Evolutionary conservation across 768 basidiomycete genomes (phyloP).

Genomic region (Suillus subluteus): DNA sequence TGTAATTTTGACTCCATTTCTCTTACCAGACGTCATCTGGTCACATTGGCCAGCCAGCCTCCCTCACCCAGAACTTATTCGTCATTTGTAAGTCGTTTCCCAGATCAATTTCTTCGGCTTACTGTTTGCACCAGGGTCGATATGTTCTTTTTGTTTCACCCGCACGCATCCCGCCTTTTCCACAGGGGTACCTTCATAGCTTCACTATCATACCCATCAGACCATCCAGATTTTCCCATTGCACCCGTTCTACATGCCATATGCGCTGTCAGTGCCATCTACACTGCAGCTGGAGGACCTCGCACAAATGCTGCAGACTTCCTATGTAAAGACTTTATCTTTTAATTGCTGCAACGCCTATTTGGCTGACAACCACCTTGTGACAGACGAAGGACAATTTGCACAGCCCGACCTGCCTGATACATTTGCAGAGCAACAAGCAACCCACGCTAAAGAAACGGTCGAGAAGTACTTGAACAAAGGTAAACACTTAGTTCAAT

Average conservation of each 20-base stretch:
- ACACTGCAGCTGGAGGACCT: slow-evolving; percentile 58
- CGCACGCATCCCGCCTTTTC: slow-evolving; percentile 71
- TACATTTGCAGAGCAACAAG: slow-evolving; percentile 70
- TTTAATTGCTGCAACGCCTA: not conserved
- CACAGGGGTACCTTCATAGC: slow-evolving; percentile 69
- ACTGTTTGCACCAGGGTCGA: slow-evolving; percentile 54
- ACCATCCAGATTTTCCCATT: slow-evolving; percentile 74
- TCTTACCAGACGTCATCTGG: slow-evolving; percentile 26
- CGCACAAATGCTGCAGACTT: slow-evolving; percentile 27
- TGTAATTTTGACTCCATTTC: not conserved
- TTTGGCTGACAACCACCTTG: slow-evolving; percentile 2
- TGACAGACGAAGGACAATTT: slow-evolving; percentile 5
- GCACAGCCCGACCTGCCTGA: slow-evolving; percentile 32
- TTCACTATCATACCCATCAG: slow-evolving; percentile 64
- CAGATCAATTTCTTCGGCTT: not conserved
- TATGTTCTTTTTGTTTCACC: slow-evolving; percentile 79
- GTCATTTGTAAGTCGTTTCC: slow-evolving; percentile 59
- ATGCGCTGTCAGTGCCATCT: slow-evolving; percentile 77
- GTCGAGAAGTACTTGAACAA: slow-evolving; percentile 50
- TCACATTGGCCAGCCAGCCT: slow-evolving; percentile 61
- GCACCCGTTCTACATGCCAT: slow-evolving; percentile 81
- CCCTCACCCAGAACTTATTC: slow-evolving; percentile 62
- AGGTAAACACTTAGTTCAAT: slow-evolving; percentile 59
- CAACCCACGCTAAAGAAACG: slow-evolving; percentile 54
- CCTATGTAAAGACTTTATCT: slow-evolving; percentile 33